Evolutionary conservation across 345 rosid genomes (phyloP), one percentile per base, ranked within the genome.

Genomic region (Linum tenue): DNA sequence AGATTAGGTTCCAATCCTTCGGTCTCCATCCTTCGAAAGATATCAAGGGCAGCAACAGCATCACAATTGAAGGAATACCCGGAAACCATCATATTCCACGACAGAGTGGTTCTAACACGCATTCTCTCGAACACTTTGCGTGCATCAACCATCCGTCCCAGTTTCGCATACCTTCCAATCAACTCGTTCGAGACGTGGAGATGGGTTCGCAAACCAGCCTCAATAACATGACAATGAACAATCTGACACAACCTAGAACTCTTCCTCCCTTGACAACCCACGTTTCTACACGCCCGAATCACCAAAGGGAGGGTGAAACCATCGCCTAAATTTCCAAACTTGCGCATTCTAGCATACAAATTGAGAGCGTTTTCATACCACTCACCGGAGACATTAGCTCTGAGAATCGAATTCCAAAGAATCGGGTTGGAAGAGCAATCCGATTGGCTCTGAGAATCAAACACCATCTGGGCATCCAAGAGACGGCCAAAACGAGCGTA

Each of bases 61-160:
- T 87, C 82, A 38, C 60, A 75, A 37, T 70, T 82, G 37, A 60
- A 78, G 3, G 86, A 74, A 77, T 73, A 82, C 1, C 87, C 94
- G 0, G 85, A 75, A 50, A 91, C 65, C 85, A 88, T 77, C 2
- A 73, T 76, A 69, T 88, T 91, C 96, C 97, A 88, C 2, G 96
- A 82, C 53, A 91, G 65, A 40, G 60, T 60, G 69, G 71, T 85
- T 71, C 84, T 83, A 1, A 66, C 77, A 55, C 59, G 38, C 86
- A 91, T 81, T 76, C 79, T 75, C 53, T 86, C 85, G 65, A 91
- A 88, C 82, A 88, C 64, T 11, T 78, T 73, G 64, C 57, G 64
- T 3, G 86, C 87, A 57, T 74, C 77, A 16, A n/a, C 66, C 68
- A 84, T 76, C 60, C 42, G 74, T 36, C 81, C 87, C 9, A 73